Percentiles rank a stretch among this genome's conserved stretches.
phyloP scores from a whole-genome alignment of 2,329 filamentous ascomycete genomes.

The Alternaria novae-zelandiae region DNA sequence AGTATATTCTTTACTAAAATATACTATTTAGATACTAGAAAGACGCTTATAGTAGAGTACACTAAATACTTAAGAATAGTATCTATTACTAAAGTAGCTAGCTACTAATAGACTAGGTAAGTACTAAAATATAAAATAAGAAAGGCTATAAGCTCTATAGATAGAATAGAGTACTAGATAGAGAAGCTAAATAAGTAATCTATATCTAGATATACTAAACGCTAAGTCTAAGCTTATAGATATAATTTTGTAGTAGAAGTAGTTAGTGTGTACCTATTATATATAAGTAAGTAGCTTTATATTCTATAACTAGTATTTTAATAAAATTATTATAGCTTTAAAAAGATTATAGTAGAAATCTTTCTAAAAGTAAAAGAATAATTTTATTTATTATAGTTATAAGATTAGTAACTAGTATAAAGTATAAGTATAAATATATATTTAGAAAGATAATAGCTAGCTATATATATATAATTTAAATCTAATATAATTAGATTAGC shows the following conservation, averaged over 20 bases:
- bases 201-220: neutral
- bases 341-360: conserved; percentile 23
- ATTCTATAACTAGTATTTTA: neutral
- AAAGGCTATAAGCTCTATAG: neutral
- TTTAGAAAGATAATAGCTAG: conserved; percentile 21
- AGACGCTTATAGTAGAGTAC: conserved; percentile 9
- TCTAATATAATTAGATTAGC: conserved; percentile 12
- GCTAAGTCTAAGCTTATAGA: neutral
- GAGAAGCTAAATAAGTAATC: neutral
- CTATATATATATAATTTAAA: conserved; percentile 21
- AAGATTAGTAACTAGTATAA: conserved; percentile 20
- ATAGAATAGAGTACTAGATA: conserved; percentile 11
- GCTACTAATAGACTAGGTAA: neutral
- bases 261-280: conserved; percentile 6
- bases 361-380: conserved; percentile 20
- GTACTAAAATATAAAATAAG: conserved; percentile 1
- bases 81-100: conserved; percentile 4
- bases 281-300: conserved; percentile 13
- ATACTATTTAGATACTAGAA: neutral
- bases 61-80: conserved; percentile 14
- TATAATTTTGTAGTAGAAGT: conserved; percentile 2
- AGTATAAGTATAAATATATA: conserved; percentile 19
- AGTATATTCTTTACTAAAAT: neutral
- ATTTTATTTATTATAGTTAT: conserved; percentile 17
- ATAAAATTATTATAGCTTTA: conserved; percentile 13